Evolutionary conservation across 371 early-diverging fungal genomes (phyloP).

Genomic region (Mortierella sp.): DNA sequence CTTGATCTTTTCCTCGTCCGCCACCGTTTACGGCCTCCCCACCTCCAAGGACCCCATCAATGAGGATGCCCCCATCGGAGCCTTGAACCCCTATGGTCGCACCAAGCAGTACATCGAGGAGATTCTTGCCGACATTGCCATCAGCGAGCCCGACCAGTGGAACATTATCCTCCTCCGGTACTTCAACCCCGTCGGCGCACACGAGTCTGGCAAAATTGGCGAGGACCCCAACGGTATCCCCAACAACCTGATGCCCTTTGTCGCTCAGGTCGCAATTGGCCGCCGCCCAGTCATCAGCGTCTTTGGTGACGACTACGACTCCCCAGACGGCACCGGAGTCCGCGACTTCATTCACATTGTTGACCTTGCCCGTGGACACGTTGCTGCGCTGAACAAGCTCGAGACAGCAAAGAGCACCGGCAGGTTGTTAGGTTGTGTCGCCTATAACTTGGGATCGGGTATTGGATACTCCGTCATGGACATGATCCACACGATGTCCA

Average conservation of each 20-base stretch:
- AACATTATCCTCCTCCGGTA: slow-evolving; percentile 67
- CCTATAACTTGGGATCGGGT: slow-evolving; percentile 93
- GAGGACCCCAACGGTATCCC: slow-evolving; percentile 90
- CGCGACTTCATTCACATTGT: slow-evolving; percentile 95
- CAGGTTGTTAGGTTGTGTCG: slow-evolving; percentile 65
- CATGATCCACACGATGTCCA: slow-evolving; percentile 85
- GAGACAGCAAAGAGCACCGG: slow-evolving; percentile 21
- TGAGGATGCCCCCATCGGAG: slow-evolving; percentile 73
- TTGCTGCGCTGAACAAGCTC: slow-evolving; percentile 84
- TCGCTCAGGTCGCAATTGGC: slow-evolving; percentile 86
- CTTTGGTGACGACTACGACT: slow-evolving; percentile 88
- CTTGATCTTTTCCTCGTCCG: slow-evolving; percentile 91
- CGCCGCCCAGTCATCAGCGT: slow-evolving; percentile 79
- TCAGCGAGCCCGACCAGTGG: slow-evolving; percentile 48
- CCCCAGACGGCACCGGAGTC: slow-evolving; percentile 90
- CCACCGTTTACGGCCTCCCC: slow-evolving; percentile 86
- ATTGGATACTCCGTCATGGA: slow-evolving; percentile 89
- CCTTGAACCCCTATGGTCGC: slow-evolving; percentile 89
- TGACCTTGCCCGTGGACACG: slow-evolving; percentile 90
- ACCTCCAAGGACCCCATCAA: slow-evolving; percentile 66
- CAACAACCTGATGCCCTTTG: slow-evolving; percentile 91
- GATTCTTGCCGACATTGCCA: slow-evolving; percentile 76
- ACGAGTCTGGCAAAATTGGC: slow-evolving; percentile 87
- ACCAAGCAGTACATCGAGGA: slow-evolving; percentile 89
- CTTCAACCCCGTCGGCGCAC: slow-evolving; percentile 95